Percentiles rank a stretch among this genome's conserved stretches.
phyloP scores from a whole-genome alignment of 208 protist species.

The Plasmodiophora brassicae region DNA sequence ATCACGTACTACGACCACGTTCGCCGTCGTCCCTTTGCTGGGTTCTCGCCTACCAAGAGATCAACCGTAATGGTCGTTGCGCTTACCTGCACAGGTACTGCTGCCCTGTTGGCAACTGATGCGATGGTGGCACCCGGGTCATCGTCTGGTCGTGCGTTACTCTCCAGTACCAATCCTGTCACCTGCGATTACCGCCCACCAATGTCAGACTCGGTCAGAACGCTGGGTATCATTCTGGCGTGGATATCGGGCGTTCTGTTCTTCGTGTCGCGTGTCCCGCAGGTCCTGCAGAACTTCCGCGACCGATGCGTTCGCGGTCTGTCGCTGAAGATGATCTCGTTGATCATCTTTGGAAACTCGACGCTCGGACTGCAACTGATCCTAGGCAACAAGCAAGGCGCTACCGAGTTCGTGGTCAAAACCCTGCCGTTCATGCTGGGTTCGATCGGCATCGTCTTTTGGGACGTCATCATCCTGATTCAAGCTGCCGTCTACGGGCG shows the following conservation, averaged over 20 bases:
- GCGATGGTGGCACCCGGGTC: background rate
- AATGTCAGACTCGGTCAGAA: background rate
- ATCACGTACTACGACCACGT: background rate
- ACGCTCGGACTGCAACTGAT: background rate
- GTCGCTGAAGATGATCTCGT: background rate
- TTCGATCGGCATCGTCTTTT: background rate
- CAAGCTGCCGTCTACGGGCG: background rate
- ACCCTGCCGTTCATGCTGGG: background rate
- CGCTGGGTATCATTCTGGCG: background rate
- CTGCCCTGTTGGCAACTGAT: background rate
- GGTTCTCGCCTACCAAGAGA: background rate
- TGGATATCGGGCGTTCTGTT: background rate
- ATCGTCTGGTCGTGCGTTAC: background rate
- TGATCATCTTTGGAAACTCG: background rate
- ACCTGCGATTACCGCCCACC: background rate
- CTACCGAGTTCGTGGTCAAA: background rate
- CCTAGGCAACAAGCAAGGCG: background rate
- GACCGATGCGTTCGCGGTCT: background rate
- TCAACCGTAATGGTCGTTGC: background rate
- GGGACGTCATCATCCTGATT: slow-evolving; percentile 3
- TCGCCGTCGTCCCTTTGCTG: background rate
- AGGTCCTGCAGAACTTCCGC: background rate
- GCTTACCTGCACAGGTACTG: background rate
- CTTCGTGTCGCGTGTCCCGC: background rate
- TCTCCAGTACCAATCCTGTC: background rate